phyloP scores from a whole-genome alignment of 805 yeast species.

The Ogataea ramenticola region DNA sequence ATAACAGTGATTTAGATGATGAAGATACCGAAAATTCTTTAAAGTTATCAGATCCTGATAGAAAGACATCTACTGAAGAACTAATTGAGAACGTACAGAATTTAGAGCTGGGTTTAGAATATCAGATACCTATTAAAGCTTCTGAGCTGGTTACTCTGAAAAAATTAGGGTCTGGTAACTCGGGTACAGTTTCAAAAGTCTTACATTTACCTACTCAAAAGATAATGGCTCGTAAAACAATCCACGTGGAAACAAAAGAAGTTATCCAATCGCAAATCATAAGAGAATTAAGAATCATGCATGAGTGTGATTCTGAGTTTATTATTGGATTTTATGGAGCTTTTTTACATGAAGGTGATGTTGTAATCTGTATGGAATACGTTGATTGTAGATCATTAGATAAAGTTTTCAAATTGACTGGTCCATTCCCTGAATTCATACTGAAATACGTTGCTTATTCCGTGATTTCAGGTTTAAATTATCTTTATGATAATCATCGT shows the following conservation, averaged over 20 bases:
- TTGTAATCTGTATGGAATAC: constrained; percentile 91
- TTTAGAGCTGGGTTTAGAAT: constrained; percentile 47
- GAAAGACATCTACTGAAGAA: constrained; percentile 26
- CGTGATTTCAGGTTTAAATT: constrained; percentile 74
- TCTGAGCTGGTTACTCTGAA: constrained; percentile 71
- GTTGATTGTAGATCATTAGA: constrained; percentile 94
- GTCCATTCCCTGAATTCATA: constrained; percentile 61
- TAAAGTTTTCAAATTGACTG: constrained; percentile 54
- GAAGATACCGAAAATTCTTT: constrained; percentile 1
- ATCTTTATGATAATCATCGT: constrained; percentile 74
- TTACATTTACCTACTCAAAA: constrained; percentile 83
- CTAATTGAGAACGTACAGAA: constrained; percentile 38
- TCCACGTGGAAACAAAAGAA: constrained; percentile 77
- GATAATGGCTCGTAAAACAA: constrained; percentile 84
- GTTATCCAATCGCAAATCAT: constrained; percentile 76
- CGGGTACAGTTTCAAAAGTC: constrained; percentile 87
- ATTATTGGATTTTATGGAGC: constrained; percentile 93
- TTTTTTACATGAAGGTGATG: constrained; percentile 63
- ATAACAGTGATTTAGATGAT: neutral
- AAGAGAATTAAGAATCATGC: constrained; percentile 84
- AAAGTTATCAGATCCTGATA: constrained; percentile 21
- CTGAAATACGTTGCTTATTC: constrained; percentile 68
- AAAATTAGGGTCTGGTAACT: constrained; percentile 85
- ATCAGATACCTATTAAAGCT: constrained; percentile 42
- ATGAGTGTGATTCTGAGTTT: constrained; percentile 77